Evolutionary conservation across 106 monocot genomes (phyloP).

Genomic region (Dioscorea zingiberensis): DNA sequence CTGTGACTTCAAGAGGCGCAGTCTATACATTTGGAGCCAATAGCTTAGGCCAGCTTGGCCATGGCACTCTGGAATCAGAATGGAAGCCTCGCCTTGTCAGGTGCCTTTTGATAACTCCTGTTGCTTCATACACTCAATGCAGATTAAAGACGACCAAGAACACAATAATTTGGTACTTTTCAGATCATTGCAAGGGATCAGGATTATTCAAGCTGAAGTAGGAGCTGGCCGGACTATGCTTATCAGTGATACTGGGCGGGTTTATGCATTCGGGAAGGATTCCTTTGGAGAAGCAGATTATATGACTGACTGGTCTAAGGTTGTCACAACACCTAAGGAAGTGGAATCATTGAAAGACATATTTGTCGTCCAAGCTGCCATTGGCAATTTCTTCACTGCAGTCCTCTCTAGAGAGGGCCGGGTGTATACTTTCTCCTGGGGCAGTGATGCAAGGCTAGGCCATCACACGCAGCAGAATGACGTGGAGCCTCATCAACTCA

Average conservation of each 20-base stretch:
- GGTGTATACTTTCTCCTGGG: slow-evolving; percentile 98
- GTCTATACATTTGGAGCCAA: slow-evolving; percentile 94
- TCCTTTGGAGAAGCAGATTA: slow-evolving; percentile 87
- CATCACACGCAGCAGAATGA: slow-evolving; percentile 86
- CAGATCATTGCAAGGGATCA: slow-evolving; percentile 87
- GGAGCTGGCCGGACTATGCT: slow-evolving; percentile 94
- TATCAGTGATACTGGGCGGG: slow-evolving; percentile 83
- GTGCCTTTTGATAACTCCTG: slow-evolving; percentile 37
- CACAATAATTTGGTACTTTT: slow-evolving; percentile 20
- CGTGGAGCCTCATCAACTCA: slow-evolving; percentile 60
- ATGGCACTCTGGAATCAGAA: slow-evolving; percentile 81
- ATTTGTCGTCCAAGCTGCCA: slow-evolving; percentile 91
- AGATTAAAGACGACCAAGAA: slow-evolving; percentile 14
- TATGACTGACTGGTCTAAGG: slow-evolving; percentile 53
- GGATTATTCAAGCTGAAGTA: slow-evolving; percentile 87
- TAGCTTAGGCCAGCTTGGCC: slow-evolving; percentile 92
- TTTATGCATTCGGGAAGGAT: slow-evolving; percentile 92
- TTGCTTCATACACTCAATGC: slow-evolving; percentile 21
- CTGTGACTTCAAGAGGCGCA: slow-evolving; percentile 60
- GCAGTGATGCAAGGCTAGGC: slow-evolving; percentile 65
- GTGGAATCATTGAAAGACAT: slow-evolving; percentile 83
- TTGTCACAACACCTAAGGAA: slow-evolving; percentile 52
- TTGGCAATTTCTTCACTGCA: slow-evolving; percentile 95
- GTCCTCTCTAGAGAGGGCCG: slow-evolving; percentile 90
- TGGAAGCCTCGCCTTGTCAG: slow-evolving; percentile 85